phyloP scores from a whole-genome alignment of 1,284 basidiomycete species.

The Vanrija sp. region DNA sequence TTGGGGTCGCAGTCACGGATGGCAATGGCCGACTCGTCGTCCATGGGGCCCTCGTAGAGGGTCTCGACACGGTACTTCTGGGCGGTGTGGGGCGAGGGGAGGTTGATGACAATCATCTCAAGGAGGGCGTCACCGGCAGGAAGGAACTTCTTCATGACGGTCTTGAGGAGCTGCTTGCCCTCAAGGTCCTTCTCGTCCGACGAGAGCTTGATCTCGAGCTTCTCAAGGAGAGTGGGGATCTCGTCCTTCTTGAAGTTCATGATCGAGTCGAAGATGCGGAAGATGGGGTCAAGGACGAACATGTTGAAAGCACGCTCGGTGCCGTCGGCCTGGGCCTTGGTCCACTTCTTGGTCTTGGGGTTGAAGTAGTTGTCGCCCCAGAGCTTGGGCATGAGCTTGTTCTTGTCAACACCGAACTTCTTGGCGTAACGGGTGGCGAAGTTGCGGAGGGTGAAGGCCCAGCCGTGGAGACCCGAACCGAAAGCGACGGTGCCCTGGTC shows the following conservation, averaged over 20 bases:
- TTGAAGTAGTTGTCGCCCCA: constrained; percentile 99
- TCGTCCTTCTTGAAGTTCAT: constrained; percentile 99
- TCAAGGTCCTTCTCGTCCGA: constrained; percentile 91
- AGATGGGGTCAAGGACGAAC: constrained; percentile 99
- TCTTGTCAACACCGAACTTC: constrained; percentile 99
- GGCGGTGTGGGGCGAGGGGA: constrained; percentile 93
- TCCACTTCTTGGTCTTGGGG: constrained; percentile 96
- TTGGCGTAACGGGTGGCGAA: constrained; percentile 94
- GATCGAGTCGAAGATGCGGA: constrained; percentile 95
- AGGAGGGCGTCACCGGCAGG: constrained; percentile 97
- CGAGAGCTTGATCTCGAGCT: constrained; percentile 90
- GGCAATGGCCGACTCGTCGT: constrained; percentile 97
- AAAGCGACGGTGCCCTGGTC: constrained; percentile 98
- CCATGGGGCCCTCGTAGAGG: constrained; percentile 99
- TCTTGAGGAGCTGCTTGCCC: constrained; percentile 95
- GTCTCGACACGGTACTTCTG: constrained; percentile 99
- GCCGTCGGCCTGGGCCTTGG: constrained; percentile 75
- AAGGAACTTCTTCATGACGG: constrained; percentile 99
- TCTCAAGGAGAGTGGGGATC: constrained; percentile 81
- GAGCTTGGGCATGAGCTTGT: constrained; percentile 95
- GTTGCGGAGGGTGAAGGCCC: constrained; percentile 98
- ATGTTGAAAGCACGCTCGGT: constrained; percentile 91
- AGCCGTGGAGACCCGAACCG: constrained; percentile 98
- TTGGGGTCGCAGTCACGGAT: constrained; percentile 98
- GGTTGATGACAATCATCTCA: constrained; percentile 99